Percentiles rank a stretch among this genome's conserved stretches.
Evolutionary conservation across 192 early-diverging fungal genomes (phyloP).

Genomic region (Endogone sp.): DNA sequence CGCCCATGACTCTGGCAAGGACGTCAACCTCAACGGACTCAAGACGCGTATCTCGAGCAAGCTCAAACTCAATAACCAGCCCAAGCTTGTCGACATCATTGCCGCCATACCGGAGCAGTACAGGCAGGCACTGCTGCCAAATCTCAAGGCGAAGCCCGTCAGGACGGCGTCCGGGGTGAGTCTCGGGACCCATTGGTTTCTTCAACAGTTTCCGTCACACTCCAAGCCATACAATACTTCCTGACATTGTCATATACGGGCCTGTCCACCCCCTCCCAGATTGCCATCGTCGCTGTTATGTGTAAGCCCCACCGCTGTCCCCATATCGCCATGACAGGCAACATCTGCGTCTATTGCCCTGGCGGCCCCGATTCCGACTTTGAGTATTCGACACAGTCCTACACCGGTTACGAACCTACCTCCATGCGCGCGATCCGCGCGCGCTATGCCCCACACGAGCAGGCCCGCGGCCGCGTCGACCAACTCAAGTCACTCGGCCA

Average conservation of each 20-base stretch:
- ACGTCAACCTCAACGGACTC: slow-evolving; percentile 87
- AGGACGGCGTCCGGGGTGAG: slow-evolving; percentile 88
- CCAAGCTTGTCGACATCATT: slow-evolving; percentile 95
- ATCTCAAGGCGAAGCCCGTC: slow-evolving; percentile 92
- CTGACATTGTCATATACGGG: too few relatives aligned
- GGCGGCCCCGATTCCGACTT: slow-evolving; percentile 99
- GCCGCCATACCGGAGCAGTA: slow-evolving; percentile 96
- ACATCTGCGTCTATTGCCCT: slow-evolving; percentile 98
- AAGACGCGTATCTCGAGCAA: slow-evolving; percentile 68
- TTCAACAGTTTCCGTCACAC: too few relatives aligned
- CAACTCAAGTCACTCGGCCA: slow-evolving; percentile 93
- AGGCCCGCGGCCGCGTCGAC: slow-evolving; percentile 89
- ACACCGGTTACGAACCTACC: slow-evolving; percentile 99
- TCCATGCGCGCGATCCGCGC: slow-evolving; percentile 98
- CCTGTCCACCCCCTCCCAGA: slow-evolving; percentile 40
- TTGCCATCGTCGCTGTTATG: slow-evolving; percentile 95
- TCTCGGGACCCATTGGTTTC: not conserved
- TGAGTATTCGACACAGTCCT: slow-evolving; percentile 99
- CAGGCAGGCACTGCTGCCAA: slow-evolving; percentile 76
- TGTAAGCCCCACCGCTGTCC: slow-evolving; percentile 97
- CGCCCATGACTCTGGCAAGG: slow-evolving; percentile 58
- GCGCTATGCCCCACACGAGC: slow-evolving; percentile 97
- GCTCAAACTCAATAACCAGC: slow-evolving; percentile 81
- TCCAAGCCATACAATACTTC: too few relatives aligned
- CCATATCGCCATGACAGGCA: slow-evolving; percentile 99